Evolutionary conservation across 768 basidiomycete species (phyloP), one percentile per base, ranked within the genome.

Genomic region (Trametes cubensis): DNA sequence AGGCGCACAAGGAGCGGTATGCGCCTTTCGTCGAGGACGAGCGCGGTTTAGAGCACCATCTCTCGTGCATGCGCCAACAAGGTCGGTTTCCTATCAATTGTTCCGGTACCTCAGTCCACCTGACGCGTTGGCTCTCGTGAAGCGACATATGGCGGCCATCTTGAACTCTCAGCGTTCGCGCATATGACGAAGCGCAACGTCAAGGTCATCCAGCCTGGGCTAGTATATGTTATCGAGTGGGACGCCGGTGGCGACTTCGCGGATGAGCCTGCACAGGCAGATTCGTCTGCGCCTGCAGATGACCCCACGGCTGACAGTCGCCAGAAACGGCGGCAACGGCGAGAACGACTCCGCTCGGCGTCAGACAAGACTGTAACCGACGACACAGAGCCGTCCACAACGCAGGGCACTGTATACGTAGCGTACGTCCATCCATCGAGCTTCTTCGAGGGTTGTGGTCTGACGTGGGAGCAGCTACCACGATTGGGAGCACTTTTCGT

Each of bases 401-500:
- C 54, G 1, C 38, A 45, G 44, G 74, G 79, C 46, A 83, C 89
- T 3, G 79, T 94, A 18, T 94, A 94, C 76, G 90, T 94, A 61
- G 93, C 93, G 89, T 93, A 75, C 73, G 91, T 88, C 23, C 54
- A 41, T 57, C 63, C 56, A n/a, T 39, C 14, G 54, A 57, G 50
- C 59, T 15, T 50, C 59, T 64, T 54, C 21, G 47, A 53, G 55
- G 51, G 50, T 42, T 45, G 41, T 54, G 6, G 26, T 54, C 67
- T 57, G 66, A 70, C 52, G 58, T 38, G 20, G 15, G 5, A 26
- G 14, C 69, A 92, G 91, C 30, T 95, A 94, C 72, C 89, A 95
- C 70, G 92, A 94, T 73, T 95, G 92, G 91, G 94, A 96, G 70
- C 94, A 96, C 72, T 96, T 95, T 70, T 94, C 91, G 14, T 92